These are phyloP conservation scores for Geotrichum siamense DNA, from an alignment of 1,139 yeast genomes.

Conservation along the genomic window DNA sequence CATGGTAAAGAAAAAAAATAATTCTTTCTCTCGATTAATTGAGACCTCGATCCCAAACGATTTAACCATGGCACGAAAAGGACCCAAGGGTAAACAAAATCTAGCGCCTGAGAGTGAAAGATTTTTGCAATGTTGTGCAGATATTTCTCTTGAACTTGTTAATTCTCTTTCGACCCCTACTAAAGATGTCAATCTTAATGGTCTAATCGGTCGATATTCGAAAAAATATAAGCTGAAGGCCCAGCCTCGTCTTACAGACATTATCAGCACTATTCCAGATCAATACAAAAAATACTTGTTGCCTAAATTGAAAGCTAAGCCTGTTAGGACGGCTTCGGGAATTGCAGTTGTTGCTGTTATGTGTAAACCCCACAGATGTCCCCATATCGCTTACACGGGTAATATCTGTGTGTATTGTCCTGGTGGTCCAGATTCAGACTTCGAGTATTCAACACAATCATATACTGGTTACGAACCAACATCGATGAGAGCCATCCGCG, in stretches of 20 bases:
- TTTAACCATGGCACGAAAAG: conserved; percentile 16
- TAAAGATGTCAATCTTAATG: conserved; percentile 83
- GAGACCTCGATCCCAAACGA: background rate
- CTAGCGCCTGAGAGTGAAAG: conserved; percentile 68
- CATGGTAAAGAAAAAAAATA: too few species aligned
- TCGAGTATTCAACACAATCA: conserved; percentile 95
- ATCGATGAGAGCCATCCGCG: conserved; percentile 96
- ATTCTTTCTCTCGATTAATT: background rate
- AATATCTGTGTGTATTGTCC: conserved; percentile 98
- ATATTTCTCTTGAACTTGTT: conserved; percentile 81
- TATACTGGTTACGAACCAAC: conserved; percentile 99
- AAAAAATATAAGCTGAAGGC: conserved; percentile 85
- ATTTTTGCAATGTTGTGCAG: conserved; percentile 87
- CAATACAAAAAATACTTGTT: conserved; percentile 85
- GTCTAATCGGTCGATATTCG: conserved; percentile 75
- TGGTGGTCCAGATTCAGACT: conserved; percentile 98
- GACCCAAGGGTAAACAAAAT: conserved; percentile 29
- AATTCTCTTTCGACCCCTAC: conserved; percentile 58
- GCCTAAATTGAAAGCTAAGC: conserved; percentile 94
- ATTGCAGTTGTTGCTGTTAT: conserved; percentile 98
- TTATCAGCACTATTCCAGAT: conserved; percentile 91
- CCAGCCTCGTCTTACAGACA: conserved; percentile 93
- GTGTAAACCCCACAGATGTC: conserved; percentile 99
- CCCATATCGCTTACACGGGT: conserved; percentile 98
- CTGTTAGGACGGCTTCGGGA: conserved; percentile 95